Evolutionary conservation across 441 rosid species (phyloP).

Genomic region (Populus hybrid): DNA sequence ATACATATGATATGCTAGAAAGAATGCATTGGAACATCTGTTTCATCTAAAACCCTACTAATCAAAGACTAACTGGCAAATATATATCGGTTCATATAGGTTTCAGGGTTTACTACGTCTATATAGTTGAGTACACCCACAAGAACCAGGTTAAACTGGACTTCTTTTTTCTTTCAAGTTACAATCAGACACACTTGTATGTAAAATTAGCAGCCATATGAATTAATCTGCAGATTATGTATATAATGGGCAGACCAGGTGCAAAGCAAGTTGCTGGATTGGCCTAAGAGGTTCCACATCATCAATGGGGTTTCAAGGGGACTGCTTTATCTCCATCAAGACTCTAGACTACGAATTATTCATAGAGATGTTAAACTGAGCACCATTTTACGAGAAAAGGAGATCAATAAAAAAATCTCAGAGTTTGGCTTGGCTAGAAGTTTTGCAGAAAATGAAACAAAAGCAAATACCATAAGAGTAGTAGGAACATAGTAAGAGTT

Average conservation of each 20-base stretch:
- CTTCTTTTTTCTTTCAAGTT: no score
- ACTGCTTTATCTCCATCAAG: constrained; percentile 5
- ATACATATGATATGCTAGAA: not conserved
- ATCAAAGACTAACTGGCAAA: not conserved
- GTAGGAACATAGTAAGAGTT: constrained; percentile 8
- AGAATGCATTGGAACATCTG: not conserved
- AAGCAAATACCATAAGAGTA: not conserved
- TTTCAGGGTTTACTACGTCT: not conserved
- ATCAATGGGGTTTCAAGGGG: constrained; percentile 2
- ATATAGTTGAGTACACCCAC: not conserved
- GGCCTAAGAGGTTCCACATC: constrained; percentile 3
- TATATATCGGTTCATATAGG: not conserved
- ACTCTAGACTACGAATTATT: constrained; percentile 3
- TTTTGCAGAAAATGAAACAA: not conserved
- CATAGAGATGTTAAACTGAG: constrained; percentile 1
- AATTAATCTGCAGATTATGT: not conserved
- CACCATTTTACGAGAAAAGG: not conserved
- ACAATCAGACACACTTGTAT: not conserved
- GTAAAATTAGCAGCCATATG: not conserved
- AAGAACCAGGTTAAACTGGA: not conserved
- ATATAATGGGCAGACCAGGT: not conserved
- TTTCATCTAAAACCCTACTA: not conserved
- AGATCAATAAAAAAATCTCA: constrained; percentile 1
- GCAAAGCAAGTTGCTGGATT: not conserved
- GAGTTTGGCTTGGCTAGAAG: constrained; percentile 4